Conservation (phyloP, 2,329 filamentous ascomycete species). For the Hypomyces rosellus region DNA sequence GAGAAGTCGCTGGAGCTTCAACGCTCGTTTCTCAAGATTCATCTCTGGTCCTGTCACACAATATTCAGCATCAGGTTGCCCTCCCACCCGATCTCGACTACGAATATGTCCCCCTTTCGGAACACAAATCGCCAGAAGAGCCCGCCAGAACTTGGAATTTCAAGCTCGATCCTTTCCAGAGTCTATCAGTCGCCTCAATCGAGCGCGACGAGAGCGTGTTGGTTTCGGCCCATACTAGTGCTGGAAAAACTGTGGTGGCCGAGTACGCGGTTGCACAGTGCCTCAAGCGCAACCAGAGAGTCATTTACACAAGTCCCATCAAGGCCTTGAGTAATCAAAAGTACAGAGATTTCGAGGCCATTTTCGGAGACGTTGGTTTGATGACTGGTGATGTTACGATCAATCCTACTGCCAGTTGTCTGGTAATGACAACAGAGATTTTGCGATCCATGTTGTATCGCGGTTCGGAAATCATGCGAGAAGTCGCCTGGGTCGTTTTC, state of each 20-base stretch:
- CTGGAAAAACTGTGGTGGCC: conserved; percentile 95
- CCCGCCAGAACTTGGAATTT: conserved; percentile 84
- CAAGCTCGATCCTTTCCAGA: conserved; percentile 94
- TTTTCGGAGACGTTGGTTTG: conserved; percentile 93
- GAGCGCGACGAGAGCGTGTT: conserved; percentile 93
- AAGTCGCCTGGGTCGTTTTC: conserved; percentile 97
- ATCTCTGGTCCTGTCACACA: conserved; percentile 82
- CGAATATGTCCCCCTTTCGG: conserved; percentile 87
- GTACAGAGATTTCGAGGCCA: conserved; percentile 89
- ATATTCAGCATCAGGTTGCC: conserved; percentile 97
- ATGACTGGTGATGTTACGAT: conserved; percentile 99
- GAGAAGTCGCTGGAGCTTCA: conserved; percentile 77
- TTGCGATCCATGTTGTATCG: conserved; percentile 96
- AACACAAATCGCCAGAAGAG: conserved; percentile 83
- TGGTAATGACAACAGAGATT: conserved; percentile 99
- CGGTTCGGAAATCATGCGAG: conserved; percentile 98
- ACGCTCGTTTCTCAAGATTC: conserved; percentile 60
- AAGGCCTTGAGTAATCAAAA: conserved; percentile 99
- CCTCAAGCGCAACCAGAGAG: conserved; percentile 92
- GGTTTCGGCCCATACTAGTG: conserved; percentile 94
- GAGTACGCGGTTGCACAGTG: conserved; percentile 98
- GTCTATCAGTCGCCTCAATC: conserved; percentile 88
- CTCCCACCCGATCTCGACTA: conserved; percentile 90
- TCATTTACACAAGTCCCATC: conserved; percentile 99
- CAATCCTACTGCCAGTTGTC: conserved; percentile 93